Evolutionary conservation across 495 filamentous ascomycete genomes (phyloP).

Genomic region (Tuber calosporum): DNA sequence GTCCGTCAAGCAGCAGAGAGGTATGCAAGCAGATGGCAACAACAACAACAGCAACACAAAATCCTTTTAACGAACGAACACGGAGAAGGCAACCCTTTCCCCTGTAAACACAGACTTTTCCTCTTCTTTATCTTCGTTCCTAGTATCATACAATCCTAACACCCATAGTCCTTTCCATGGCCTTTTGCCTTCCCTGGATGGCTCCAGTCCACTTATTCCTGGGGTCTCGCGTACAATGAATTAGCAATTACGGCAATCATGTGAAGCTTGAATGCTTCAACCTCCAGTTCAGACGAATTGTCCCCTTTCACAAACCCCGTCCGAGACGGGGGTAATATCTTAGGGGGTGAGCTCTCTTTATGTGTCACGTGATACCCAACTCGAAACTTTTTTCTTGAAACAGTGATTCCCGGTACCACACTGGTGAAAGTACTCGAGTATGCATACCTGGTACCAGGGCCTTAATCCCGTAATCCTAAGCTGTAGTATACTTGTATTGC

Average conservation of each 20-base stretch:
- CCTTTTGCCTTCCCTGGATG: background rate
- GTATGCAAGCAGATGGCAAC: background rate
- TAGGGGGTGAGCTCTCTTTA: background rate
- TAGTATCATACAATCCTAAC: background rate
- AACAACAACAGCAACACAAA: conserved; percentile 1
- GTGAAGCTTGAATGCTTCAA: background rate
- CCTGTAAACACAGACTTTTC: background rate
- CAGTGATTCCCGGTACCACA: background rate
- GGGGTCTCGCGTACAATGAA: background rate
- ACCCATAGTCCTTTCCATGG: background rate
- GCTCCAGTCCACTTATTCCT: background rate
- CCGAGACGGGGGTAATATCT: background rate
- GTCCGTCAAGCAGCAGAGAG: background rate
- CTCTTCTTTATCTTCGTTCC: background rate
- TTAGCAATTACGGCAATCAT: background rate
- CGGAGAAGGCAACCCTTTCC: background rate
- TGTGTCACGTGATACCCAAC: background rate
- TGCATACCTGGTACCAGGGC: background rate
- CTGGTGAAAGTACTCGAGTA: too few species aligned
- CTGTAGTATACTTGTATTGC: background rate
- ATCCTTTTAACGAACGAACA: background rate
- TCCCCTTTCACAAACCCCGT: background rate
- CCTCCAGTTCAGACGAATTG: background rate
- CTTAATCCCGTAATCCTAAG: background rate
- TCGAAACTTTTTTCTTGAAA: background rate